Evolutionary conservation across 352 stramenopile species (phyloP), one percentile per base, ranked within the genome.

Genomic region (Phytophthora quininea): DNA sequence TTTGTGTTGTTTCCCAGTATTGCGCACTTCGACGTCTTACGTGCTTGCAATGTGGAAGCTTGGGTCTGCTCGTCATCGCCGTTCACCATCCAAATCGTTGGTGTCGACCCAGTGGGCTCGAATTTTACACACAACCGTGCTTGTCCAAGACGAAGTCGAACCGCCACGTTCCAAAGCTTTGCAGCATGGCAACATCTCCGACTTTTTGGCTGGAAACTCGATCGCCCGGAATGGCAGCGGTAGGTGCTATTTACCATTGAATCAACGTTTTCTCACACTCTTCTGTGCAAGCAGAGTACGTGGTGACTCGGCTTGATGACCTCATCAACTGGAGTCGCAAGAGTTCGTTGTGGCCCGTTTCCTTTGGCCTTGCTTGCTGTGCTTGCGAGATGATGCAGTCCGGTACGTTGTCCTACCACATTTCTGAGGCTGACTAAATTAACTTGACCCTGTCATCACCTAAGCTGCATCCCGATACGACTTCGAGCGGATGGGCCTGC

Each of bases 331-430:
- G 96, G 97, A 95, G 92, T 24, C 91, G 96, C 33, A 80, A 82
- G 31, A 90, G 90, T 59, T 99, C 97, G 33, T 54, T 99, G 37
- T 99, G 97, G 97, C 97, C 97, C 27, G 96, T 99, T 88, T 99
- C 96, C 14, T 99, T 99, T 74, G 97, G 97, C 48, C 79, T 99
- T 15, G 97, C 97, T 35, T 99, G 97, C 74, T 99, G 97, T 69
- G 97, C 97, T 42, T 95, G 99, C n/a, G 97, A 99, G 84, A 99
- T 99, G 97, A 99, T 99, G 86, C 84, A 96, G 33, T 67, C 77
- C 8, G 91, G 89, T 55, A 89, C 33, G 29, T 42, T 3, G 52
- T 19, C 19, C 19, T 24, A 24, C 19, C 19, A 24, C 19, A 24
- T 24, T 24, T 24, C 19, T 24, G 19, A 24, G 19, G 19, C 19